A percentile compares a stretch with the other conserved stretches of the same genome.
phyloP scores from a whole-genome alignment of 139 green algal genomes.

The Edaphochlamys debaryana region DNA sequence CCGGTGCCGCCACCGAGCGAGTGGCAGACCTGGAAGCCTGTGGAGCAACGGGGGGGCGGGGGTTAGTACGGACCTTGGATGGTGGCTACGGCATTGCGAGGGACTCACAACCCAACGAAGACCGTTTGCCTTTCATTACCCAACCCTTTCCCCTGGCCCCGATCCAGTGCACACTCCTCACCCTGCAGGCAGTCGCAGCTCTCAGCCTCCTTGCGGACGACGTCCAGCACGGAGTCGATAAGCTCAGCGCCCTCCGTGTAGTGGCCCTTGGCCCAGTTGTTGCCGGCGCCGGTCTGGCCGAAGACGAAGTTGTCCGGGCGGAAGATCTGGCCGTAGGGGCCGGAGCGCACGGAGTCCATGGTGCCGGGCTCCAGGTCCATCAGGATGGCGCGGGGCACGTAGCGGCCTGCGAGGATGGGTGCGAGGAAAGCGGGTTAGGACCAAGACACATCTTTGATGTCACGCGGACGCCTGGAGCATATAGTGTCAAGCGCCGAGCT shows the following conservation, averaged over 20 bases:
- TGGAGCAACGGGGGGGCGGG: too few relatives aligned
- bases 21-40: constrained; percentile 95
- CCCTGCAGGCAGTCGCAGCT: constrained; percentile 98
- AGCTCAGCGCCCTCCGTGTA: constrained; percentile 99
- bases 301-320: constrained; percentile 99
- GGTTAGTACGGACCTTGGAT: too few relatives aligned
- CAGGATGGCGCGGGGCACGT: constrained; percentile 97
- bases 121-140: too few relatives aligned
- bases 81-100: too few relatives aligned
- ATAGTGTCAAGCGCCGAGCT: too few relatives aligned
- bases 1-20: constrained; percentile 95
- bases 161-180: too few relatives aligned
- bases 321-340: constrained; percentile 94
- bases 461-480: too few relatives aligned
- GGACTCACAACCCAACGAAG: too few relatives aligned
- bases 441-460: too few relatives aligned
- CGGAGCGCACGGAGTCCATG: constrained; percentile 97
- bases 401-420: constrained; percentile 77
- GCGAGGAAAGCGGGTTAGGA: too few relatives aligned
- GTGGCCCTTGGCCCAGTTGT: constrained; percentile 99
- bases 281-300: constrained; percentile 95
- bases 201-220: constrained; percentile 99
- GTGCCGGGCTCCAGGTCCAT: constrained; percentile 99
- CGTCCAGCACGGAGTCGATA: constrained; percentile 98
- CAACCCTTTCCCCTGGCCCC: too few relatives aligned